phyloP scores from a whole-genome alignment of 768 basidiomycete species.

The Boletus barrowsii region DNA sequence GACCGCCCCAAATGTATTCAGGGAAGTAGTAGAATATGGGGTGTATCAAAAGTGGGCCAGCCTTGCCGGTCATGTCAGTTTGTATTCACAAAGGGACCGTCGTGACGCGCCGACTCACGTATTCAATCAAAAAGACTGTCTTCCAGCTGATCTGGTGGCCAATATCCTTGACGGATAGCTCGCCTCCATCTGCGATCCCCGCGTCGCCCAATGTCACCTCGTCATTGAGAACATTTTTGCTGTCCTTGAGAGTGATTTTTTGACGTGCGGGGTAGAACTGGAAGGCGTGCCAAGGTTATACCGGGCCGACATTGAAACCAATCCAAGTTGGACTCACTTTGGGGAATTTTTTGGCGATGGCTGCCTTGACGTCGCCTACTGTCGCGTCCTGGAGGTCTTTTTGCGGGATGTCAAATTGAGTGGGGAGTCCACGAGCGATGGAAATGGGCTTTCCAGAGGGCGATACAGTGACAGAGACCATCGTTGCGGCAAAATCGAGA shows the following conservation, averaged over 20 bases:
- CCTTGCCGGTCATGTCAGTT: slow-evolving; percentile 39
- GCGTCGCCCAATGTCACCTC: slow-evolving; percentile 55
- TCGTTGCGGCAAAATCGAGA: slow-evolving; percentile 14
- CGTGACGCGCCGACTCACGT: slow-evolving; percentile 52
- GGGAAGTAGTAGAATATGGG: slow-evolving; percentile 78
- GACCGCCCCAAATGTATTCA: slow-evolving; percentile 61
- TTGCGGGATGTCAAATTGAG: slow-evolving; percentile 45
- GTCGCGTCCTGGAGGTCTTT: slow-evolving; percentile 49
- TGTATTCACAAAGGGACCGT: not conserved
- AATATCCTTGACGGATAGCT: slow-evolving; percentile 81
- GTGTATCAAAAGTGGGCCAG: slow-evolving; percentile 86
- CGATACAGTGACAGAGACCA: slow-evolving; percentile 56
- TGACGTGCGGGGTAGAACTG: slow-evolving; percentile 76
- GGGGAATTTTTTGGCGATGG: slow-evolving; percentile 55
- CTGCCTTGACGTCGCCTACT: slow-evolving; percentile 65
- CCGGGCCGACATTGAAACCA: not conserved
- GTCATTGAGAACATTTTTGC: slow-evolving; percentile 61
- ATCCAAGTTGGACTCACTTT: slow-evolving; percentile 31
- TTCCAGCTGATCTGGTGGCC: slow-evolving; percentile 88
- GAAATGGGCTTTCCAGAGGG: slow-evolving; percentile 44
- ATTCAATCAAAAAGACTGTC: slow-evolving; percentile 91
- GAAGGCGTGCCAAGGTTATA: slow-evolving; percentile 1
- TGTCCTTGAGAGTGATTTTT: slow-evolving; percentile 62
- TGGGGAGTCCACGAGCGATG: slow-evolving; percentile 51
- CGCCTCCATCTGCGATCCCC: slow-evolving; percentile 57